Conservation (phyloP, 208 protist species). For the Trypanosoma conorhini region DNA sequence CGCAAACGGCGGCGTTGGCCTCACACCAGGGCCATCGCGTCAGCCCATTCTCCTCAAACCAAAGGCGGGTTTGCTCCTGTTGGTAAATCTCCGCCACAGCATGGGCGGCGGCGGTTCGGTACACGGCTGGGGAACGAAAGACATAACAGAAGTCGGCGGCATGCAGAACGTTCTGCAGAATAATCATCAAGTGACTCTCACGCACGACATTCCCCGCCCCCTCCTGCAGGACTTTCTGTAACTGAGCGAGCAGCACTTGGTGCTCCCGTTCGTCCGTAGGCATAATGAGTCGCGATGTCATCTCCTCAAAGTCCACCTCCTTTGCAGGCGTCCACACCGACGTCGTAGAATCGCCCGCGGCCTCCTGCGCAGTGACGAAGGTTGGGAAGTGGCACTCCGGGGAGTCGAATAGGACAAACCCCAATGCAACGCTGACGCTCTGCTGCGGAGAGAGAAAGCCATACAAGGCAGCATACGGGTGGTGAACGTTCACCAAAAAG, state of each 20-base stretch:
- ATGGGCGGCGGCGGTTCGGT: conserved; percentile 24
- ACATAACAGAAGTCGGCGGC: conserved; percentile 53
- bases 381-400: conserved; percentile 57
- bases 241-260: conserved; percentile 19
- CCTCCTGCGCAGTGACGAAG: background rate
- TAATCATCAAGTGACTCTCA: conserved; percentile 45
- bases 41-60: background rate
- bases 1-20: background rate
- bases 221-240: conserved; percentile 36
- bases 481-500: conserved; percentile 60
- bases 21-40: background rate
- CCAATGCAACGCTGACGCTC: conserved; percentile 42
- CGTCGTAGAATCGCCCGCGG: background rate
- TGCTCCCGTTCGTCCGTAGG: conserved; percentile 66
- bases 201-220: conserved; percentile 14
- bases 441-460: conserved; percentile 64
- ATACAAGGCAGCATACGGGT: conserved; percentile 53
- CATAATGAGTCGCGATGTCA: conserved; percentile 59
- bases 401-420: conserved; percentile 47
- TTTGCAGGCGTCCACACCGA: conserved; percentile 40
- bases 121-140: conserved; percentile 49
- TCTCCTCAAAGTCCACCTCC: conserved; percentile 47
- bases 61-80: conserved; percentile 20
- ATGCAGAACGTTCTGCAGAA: conserved; percentile 62
- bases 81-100: conserved; percentile 59